Evolutionary conservation across 1,139 yeast genomes (phyloP), one percentile per base, ranked within the genome.

Genomic region (Zygosaccharomyces sapae): DNA sequence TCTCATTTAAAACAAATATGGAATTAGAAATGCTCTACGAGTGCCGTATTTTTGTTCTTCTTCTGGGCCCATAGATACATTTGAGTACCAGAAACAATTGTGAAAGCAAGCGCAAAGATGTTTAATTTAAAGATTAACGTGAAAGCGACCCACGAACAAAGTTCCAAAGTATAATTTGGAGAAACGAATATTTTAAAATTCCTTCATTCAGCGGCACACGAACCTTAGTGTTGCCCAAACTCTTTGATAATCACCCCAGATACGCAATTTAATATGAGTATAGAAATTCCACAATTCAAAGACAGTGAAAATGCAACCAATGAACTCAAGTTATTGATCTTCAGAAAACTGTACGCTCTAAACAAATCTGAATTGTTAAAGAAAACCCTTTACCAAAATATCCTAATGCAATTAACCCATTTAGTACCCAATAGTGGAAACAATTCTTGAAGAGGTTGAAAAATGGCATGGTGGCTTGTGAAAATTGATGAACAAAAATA

Each of bases 161-260:
- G 72, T 71, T 92, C 98, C 67, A 89, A 92, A 56, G 88, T 84
- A 69, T 92, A 92, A 70, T 92, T 92, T 56, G 98, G 98, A 63
- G 72, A 68, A 24, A 69, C 68, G 35, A 70, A 62, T 4, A 66
- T 25, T 43, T 65, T 69, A 46, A 70, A 70, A 80, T 71, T 4
- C 81, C 75, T 24, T 77, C 77, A 57, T 66, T 57, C 40, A 71
- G 61, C 16, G 70, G 63, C 25, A 67, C 59, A 54, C 73, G 62
- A 34, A 56, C 53, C 19, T 55, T 64, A 6, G 63, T 56, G 43
- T 60, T 63, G 10, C 72, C 72, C 68, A 72, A 44, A 62, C 73
- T 57, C 59, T 68, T 68, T 63, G 65, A 33, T 55, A 48, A 42
- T 69, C 72, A 44, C 74, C 73, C 55, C 70, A 65, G 20, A 62